Base-by-base conservation (phyloP, 192 early-diverging fungal genomes). In the Bifiguratus adelaidae region DNA sequence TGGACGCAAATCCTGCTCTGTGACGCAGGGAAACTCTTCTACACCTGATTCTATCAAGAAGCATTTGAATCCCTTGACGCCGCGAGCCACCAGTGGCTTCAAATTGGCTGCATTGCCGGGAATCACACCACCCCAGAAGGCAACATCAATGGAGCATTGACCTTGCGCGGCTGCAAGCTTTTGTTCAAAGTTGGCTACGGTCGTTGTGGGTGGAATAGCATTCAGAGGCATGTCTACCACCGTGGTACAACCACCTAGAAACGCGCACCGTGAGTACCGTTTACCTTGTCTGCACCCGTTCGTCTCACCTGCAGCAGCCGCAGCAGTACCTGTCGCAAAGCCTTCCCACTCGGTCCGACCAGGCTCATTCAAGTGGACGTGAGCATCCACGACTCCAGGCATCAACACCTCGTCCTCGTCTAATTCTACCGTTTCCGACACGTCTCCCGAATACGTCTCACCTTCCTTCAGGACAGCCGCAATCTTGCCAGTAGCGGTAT, bases 321-420 rank as follows among this genome's bases (percentile, higher is more conserved):
- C 77, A 46, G 79, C 80, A 21, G 83, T 83, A 29, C 82, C 86
- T 2, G 79, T 89, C 41, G 71, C 76, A 34, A 89, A 83, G 7
- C 86, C 86, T 57, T 89, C 86, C 86, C 86, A 89, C 52, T 81
- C 72, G 44, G 86, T 89, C 62, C 86, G 76, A 19, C 86, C 86
- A 8, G 86, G 86, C 62, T 89, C 83, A 53, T 89, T 89, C 59
- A 89, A 74, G 53, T 89, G 86, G 11, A 89, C 86, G 49, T 89
- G 86, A 25, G 77, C 79, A 60, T 89, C 86, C 22, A 89, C 74
- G 4, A 85, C 29, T 9, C 86, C 86, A 18, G 83, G 73, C 73
- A 86, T 82, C 24, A 89, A 52, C 13, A 85, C 63, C 34, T 68
- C 55, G 33, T 73, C 52, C 18, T 77, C 73, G 2, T 44, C 53